Evolutionary conservation across 139 green algal genomes (phyloP).

Genomic region (Chlamydomonas eustigma): DNA sequence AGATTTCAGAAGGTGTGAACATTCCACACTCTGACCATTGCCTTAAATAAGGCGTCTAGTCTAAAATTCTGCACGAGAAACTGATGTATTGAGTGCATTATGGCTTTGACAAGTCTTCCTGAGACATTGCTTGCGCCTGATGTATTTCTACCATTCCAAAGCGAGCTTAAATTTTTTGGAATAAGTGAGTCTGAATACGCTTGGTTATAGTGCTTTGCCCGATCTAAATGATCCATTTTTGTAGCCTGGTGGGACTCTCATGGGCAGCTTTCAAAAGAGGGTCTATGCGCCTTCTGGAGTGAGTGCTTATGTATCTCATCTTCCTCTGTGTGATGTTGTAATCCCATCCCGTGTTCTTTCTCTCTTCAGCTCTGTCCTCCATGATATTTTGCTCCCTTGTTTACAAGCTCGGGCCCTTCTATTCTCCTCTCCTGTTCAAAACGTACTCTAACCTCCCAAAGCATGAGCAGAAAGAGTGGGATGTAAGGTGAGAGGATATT

Average conservation of each 20-base stretch:
- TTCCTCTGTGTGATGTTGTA: not conserved
- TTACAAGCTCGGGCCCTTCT: constrained; percentile 24
- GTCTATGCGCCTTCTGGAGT: constrained; percentile 20
- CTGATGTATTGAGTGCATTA: too few relatives aligned
- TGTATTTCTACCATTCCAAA: not conserved
- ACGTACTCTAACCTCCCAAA: constrained; percentile 14
- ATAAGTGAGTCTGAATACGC: not conserved
- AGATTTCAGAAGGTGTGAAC: too few relatives aligned
- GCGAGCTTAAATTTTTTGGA: not conserved
- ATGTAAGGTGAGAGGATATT: constrained; percentile 24
- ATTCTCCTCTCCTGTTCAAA: constrained; percentile 23
- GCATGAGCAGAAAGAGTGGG: constrained; percentile 30
- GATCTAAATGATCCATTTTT: not conserved
- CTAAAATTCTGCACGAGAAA: too few relatives aligned
- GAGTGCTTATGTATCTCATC: constrained; percentile 6
- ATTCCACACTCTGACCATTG: too few relatives aligned
- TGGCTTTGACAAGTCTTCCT: not conserved
- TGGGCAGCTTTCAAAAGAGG: constrained; percentile 6
- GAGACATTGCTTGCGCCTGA: not conserved
- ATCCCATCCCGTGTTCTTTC: not conserved
- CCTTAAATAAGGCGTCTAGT: too few relatives aligned
- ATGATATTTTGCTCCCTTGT: constrained; percentile 13
- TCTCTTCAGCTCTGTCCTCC: constrained; percentile 16
- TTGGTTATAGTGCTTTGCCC: not conserved
- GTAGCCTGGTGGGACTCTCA: not conserved